These are phyloP conservation scores for Hyphopichia wangnamkhiaoensis DNA, from an alignment of 1,139 yeast species.

Conservation along the genomic window DNA sequence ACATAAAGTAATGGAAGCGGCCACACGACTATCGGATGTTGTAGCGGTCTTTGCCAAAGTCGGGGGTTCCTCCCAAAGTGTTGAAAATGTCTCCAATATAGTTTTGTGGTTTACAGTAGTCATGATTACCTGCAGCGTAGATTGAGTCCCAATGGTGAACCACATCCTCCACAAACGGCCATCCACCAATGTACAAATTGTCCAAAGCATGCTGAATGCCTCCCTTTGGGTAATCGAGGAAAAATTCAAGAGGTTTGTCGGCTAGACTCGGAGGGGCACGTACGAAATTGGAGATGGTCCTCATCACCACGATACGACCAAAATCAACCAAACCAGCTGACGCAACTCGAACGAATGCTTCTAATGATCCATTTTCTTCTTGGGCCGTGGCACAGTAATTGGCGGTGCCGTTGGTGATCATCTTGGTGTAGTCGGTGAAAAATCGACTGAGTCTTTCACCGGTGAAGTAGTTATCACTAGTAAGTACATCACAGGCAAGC, in stretches of 20 bases:
- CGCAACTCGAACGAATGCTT: slow-evolving; percentile 57
- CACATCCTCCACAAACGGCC: slow-evolving; percentile 56
- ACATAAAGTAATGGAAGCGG: neutral
- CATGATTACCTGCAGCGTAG: slow-evolving; percentile 40
- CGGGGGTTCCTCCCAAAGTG: slow-evolving; percentile 44
- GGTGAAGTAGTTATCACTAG: slow-evolving; percentile 61
- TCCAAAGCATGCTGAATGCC: slow-evolving; percentile 51
- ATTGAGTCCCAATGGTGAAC: slow-evolving; percentile 45
- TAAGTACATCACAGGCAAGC: slow-evolving; percentile 58
- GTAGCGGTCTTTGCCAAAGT: slow-evolving; percentile 24
- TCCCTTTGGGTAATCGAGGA: slow-evolving; percentile 52
- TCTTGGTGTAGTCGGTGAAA: slow-evolving; percentile 46
- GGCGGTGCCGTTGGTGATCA: slow-evolving; percentile 62
- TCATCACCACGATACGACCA: slow-evolving; percentile 58
- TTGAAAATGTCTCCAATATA: slow-evolving; percentile 63
- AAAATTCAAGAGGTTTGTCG: slow-evolving; percentile 49
- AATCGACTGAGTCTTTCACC: slow-evolving; percentile 54
- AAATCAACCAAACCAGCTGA: slow-evolving; percentile 56
- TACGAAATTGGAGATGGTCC: slow-evolving; percentile 64
- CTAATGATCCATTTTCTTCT: slow-evolving; percentile 68
- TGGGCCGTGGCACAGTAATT: slow-evolving; percentile 64
- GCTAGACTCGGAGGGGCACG: slow-evolving; percentile 52
- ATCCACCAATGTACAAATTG: slow-evolving; percentile 57
- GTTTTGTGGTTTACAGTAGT: slow-evolving; percentile 43
- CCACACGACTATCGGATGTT: slow-evolving; percentile 14